Percentiles rank a stretch among this genome's conserved stretches.
These are phyloP conservation scores for Ceratocystis huliohia DNA, from an alignment of 2,329 filamentous ascomycete species.

Conservation along the genomic window DNA sequence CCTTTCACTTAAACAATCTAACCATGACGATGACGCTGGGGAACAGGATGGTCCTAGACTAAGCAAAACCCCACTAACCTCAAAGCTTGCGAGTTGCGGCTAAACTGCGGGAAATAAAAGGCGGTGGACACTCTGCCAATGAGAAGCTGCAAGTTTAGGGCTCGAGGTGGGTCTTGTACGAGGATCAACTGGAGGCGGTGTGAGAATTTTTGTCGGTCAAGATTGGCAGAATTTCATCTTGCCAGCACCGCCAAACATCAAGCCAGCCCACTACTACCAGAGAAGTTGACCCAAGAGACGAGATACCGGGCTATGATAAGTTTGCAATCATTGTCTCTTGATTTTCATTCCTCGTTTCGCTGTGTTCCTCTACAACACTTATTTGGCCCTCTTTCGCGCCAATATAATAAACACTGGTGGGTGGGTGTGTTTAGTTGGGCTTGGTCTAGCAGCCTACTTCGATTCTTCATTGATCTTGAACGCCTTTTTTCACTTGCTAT, in stretches of 20 bases:
- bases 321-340: background rate
- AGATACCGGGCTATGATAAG: background rate
- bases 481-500: background rate
- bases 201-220: conserved; percentile 34
- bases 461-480: background rate
- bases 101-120: conserved; percentile 17
- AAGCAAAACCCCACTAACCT: conserved; percentile 13
- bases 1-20: background rate
- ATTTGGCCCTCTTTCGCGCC: background rate
- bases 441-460: background rate
- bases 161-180: conserved; percentile 3
- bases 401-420: background rate
- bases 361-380: background rate
- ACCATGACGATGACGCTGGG: conserved; percentile 10
- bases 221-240: conserved; percentile 30
- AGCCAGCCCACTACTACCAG: background rate
- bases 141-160: background rate
- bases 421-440: background rate
- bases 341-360: background rate
- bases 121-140: conserved; percentile 20
- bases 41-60: background rate
- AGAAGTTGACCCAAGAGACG: background rate
- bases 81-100: background rate
- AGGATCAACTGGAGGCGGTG: conserved; percentile 27
- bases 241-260: conserved; percentile 9